Evolutionary conservation across 805 yeast genomes (phyloP), one percentile per base, ranked within the genome.

Genomic region (Vanderwaltozyma yarrowii): DNA sequence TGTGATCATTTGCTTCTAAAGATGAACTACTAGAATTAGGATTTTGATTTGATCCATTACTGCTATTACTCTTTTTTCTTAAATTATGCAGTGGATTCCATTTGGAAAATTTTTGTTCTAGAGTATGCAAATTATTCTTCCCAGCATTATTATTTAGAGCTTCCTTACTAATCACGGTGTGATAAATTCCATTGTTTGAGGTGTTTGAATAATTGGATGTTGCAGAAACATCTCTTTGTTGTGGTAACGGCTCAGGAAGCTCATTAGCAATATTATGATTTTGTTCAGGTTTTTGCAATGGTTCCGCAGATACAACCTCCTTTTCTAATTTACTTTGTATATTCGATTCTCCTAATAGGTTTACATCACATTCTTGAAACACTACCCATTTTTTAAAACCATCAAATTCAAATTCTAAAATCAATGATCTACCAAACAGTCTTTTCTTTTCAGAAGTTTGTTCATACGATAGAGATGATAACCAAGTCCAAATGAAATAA

Each of bases 401-500:
- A 45, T 77, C 78, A 46, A 82, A 68, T 32, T 83, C 85, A 32
- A 84, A 85, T 49, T 86, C 95, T 37, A 84, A 73, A 6, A 86
- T 84, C 39, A 84, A 67, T 0, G 94, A 78, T 46, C 92, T 71
- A 9, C 95, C 95, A 64, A 86, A 86, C 2, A 79, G 58, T 24
- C 71, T 70, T 56, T 81, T 81, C 47, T 76, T 76, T 18, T 65
- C 58, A 24, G 70, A 66, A 0, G 86, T 74, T 52, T 83, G 81
- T 53, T 86, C 95, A 24, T 77, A 69, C 0, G 84, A 84, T 18
- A 85, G 55, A 2, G 86, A 72, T 1, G 87, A 75, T 51, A 85
- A 65, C 95, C 95, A 86, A 0, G 95, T 74, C 95, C 95, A 86
- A 21, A 85, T 83, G 52, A 79, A 86, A 57, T 81, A 86, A 57